Base-by-base conservation (phyloP, 1,139 yeast genomes). In the Pichia inconspicua region DNA sequence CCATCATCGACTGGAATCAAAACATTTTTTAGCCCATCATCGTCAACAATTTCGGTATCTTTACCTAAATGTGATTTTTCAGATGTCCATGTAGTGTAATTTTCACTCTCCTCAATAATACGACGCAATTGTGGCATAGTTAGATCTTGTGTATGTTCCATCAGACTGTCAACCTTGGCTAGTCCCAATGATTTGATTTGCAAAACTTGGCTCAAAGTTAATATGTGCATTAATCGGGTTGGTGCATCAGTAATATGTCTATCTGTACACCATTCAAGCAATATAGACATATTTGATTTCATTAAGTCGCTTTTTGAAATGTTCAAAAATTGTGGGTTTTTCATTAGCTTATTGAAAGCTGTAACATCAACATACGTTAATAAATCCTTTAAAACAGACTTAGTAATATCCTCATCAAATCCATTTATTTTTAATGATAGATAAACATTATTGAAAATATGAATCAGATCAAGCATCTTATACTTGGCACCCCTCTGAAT, bases 181-280 rank as follows among this genome's bases (percentile, higher is more conserved):
- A 84, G 75, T n/a, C 95, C 84, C 58, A 84, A 83, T 71, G 89
- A 89, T 67, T 95, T 81, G 62, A 92, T 77, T 69, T 92, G 98
- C 61, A 94, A 72, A 55, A 94, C 73, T 71, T 94, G 94, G 45
- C 96, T 94, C 14, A 95, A 90, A 68, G 92, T 97, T 63, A 89
- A 76, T 62, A 92, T 74, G 65, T 90, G 97, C 56, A 85, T 84
- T 64, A 94, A 75, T 60, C 88, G 82, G 39, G 84, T 79, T 14
- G 94, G 80, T 5, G 96, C 96, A 63, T 90, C 96, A 48, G 88
- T 85, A 56, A 94, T 80, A 52, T 85, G 92, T 65, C 90, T 96
- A 8, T 90, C 81, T 68, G 88, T 90, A 68, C 98, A 92, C 98
- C 98, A 94, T 69, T 94, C 98, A 66, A 89, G 97, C 59, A 94